Percentiles rank a stretch among this genome's conserved stretches.
Evolutionary conservation across 768 basidiomycete genomes (phyloP).

Genomic region (Pisolithus albus): DNA sequence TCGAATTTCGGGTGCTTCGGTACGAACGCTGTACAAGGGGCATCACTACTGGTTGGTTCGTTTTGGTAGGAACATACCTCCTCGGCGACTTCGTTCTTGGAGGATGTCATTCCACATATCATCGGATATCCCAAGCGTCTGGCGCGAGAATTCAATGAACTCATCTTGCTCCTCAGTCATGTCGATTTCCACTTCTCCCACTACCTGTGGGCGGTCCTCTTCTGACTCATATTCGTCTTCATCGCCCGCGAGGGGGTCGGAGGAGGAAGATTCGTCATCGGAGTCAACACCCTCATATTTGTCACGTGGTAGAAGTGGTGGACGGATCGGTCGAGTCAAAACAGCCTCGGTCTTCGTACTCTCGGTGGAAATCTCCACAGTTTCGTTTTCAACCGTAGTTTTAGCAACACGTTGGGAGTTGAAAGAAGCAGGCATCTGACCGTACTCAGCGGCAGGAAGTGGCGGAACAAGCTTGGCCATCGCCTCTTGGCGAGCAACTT

Average conservation of each 20-base stretch:
- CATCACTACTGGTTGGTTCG: constrained; percentile 10
- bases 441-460: constrained; percentile 80
- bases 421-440: constrained; percentile 72
- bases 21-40: constrained; percentile 46
- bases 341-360: constrained; percentile 4
- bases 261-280: constrained; percentile 78
- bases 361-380: constrained; percentile 19
- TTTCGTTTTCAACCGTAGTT: constrained; percentile 38
- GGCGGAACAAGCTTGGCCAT: constrained; percentile 80
- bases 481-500: constrained; percentile 47
- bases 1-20: constrained; percentile 28
- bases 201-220: constrained; percentile 76
- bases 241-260: constrained; percentile 36
- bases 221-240: constrained; percentile 57
- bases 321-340: constrained; percentile 47
- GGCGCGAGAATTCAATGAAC: constrained; percentile 90
- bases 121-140: constrained; percentile 82
- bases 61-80: constrained; percentile 50
- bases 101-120: constrained; percentile 89
- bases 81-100: constrained; percentile 65
- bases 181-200: constrained; percentile 80
- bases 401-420: constrained; percentile 65
- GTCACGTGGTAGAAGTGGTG: constrained; percentile 76
- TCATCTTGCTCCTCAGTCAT: constrained; percentile 94
- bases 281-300: constrained; percentile 91